Evolutionary conservation across 2,329 filamentous ascomycete genomes (phyloP).

Genomic region (Aquanectria penicillioides): DNA sequence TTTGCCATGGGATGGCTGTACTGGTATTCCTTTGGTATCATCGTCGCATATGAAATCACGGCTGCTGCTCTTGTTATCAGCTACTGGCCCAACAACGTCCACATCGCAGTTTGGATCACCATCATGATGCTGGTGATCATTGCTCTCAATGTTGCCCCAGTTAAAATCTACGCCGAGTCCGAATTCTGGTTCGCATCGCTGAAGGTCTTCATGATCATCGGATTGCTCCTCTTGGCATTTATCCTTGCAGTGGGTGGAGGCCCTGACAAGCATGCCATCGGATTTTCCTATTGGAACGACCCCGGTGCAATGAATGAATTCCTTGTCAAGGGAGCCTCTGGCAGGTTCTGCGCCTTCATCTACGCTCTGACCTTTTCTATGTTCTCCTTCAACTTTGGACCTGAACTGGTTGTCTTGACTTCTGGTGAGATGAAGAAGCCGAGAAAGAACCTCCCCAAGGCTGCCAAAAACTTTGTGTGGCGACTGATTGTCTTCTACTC

Average conservation of each 20-base stretch:
- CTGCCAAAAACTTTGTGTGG: conserved; percentile 78
- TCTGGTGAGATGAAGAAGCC: conserved; percentile 75
- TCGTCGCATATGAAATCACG: conserved; percentile 18
- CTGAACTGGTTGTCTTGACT: conserved; percentile 70
- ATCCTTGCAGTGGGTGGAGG: conserved; percentile 67
- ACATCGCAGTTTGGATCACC: conserved; percentile 16
- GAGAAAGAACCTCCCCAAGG: conserved; percentile 72
- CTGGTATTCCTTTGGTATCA: conserved; percentile 22
- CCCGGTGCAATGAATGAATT: conserved; percentile 75
- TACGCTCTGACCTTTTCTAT: conserved; percentile 69
- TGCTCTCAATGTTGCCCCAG: conserved; percentile 5
- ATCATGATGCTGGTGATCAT: conserved; percentile 14
- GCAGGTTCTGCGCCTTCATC: conserved; percentile 76
- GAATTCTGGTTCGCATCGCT: conserved; percentile 24
- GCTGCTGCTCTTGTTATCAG: conserved; percentile 14
- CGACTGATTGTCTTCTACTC: conserved; percentile 77
- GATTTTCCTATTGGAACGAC: conserved; percentile 70
- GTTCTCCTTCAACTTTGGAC: conserved; percentile 67
- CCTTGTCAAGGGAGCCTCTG: conserved; percentile 67
- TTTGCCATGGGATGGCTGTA: conserved; percentile 25
- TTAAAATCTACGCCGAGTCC: conserved; percentile 11
- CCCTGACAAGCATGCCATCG: conserved; percentile 72
- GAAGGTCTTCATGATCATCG: conserved; percentile 22
- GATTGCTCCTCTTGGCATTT: conserved; percentile 11
- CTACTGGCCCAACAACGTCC: conserved; percentile 15